Evolutionary conservation across 2,329 filamentous ascomycete species (phyloP), one percentile per base, ranked within the genome.

Genomic region (Penicillium sp.): DNA sequence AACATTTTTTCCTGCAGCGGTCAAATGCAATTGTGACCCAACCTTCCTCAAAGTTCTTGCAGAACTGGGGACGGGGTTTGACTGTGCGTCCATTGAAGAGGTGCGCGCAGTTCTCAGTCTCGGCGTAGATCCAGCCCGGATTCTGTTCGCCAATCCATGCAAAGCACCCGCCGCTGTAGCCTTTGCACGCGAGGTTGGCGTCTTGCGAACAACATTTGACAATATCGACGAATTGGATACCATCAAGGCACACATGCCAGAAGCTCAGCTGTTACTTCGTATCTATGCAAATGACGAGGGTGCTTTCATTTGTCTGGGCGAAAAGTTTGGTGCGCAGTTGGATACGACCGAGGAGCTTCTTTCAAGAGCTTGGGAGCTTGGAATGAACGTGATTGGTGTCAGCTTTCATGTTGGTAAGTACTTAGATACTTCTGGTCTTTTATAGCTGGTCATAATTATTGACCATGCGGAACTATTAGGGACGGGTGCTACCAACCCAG

Each of bases 11-110:
- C 10, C 9, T 3, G 17, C 43, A 70, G 70, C 70, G 13, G 68
- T 71, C 4, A 72, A 71, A 64, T 71, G 67, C 62, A 72, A 72
- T 47, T 58, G 65, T 2, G 69, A 72, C 38, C 58, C 56, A 13
- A 61, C 45, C 1, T 50, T 71, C 3, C 59, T 72, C 19, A 59
- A 59, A n/a, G 46, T 54, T 15, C 64, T 71, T 12, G 64, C 62
- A 15, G 53, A 62, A 2, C 51, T 69, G 5, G 67, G 67, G 7
- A 59, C 60, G 12, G 60, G 63, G 6, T 72, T 72, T 21, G 70
- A 71, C 46, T 72, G 70, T 49, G 68, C 70, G 2, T 71, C 69
- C 0, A 57, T 60, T 6, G 60, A 63, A 43, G 69, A 71, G 46
- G 63, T 71, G 9, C 50, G 60, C 19, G 41, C 49, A 4, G 62